Conservation (phyloP, 306 rosid species). For the Comarum palustre region DNA sequence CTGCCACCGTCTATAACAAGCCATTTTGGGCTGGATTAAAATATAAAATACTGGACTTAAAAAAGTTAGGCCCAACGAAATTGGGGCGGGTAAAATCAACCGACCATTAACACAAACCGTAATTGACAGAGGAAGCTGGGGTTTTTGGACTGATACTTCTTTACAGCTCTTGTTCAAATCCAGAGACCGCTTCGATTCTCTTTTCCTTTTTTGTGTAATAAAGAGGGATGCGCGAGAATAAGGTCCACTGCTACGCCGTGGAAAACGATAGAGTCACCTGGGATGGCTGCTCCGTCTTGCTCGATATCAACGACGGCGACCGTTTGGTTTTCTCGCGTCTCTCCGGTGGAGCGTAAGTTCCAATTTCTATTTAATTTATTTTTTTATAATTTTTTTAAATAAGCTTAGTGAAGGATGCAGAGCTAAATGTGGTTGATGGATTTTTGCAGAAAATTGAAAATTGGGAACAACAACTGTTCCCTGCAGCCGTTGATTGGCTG, state of each 20-base stretch:
- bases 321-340: constrained; percentile 92
- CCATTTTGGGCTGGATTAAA: too few relatives aligned
- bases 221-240: constrained; percentile 28
- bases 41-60: neutral
- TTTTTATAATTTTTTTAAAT: neutral
- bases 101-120: constrained; percentile 5
- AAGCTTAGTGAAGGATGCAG: neutral
- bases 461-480: constrained; percentile 76
- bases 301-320: constrained; percentile 87
- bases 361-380: neutral
- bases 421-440: neutral
- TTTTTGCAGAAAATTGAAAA: constrained; percentile 68
- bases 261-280: constrained; percentile 54
- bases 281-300: constrained; percentile 94
- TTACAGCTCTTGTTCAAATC: neutral
- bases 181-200: neutral
- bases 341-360: constrained; percentile 63
- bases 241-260: constrained; percentile 7
- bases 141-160: neutral
- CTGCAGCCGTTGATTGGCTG: constrained; percentile 70
- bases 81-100: neutral
- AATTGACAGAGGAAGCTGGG: neutral
- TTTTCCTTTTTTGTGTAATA: neutral
- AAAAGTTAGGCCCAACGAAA: neutral
- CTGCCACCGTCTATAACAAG: too few relatives aligned